These are phyloP conservation scores for Nepenthes alata DNA, from an alignment of 179 eudicot species.

Conservation along the genomic window DNA sequence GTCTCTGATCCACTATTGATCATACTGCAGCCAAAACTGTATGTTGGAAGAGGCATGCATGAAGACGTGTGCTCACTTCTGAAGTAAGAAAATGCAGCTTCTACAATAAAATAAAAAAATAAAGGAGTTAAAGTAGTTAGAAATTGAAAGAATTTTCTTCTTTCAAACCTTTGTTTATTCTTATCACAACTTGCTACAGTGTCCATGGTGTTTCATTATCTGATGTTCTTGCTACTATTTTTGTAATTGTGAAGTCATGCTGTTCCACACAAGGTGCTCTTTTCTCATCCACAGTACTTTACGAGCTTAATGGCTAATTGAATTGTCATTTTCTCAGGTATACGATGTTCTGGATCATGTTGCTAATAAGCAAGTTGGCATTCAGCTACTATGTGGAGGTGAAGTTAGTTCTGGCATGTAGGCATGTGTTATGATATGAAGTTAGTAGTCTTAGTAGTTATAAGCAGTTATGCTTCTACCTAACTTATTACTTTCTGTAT, in stretches of 20 bases:
- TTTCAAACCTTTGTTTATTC: no score
- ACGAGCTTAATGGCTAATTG: background rate
- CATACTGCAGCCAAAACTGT: conserved; percentile 76
- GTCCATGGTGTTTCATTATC: background rate
- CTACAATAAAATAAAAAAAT: no score
- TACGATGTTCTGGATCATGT: conserved; percentile 85
- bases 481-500: no score
- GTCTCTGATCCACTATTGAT: background rate
- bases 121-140: no score
- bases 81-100: conserved; percentile 47
- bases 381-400: conserved; percentile 99
- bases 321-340: conserved; percentile 32
- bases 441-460: no score
- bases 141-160: no score
- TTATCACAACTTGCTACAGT: no score
- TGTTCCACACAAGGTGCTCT: background rate
- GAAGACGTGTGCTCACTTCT: conserved; percentile 82
- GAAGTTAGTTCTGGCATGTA: conserved; percentile 2
- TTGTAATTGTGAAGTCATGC: background rate
- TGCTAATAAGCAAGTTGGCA: conserved; percentile 80
- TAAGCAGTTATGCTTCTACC: no score
- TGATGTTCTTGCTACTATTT: background rate
- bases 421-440: no score
- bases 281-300: no score
- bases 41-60: conserved; percentile 99